phyloP scores from a whole-genome alignment of 2,329 filamentous ascomycete species.

The Lachnellula arida region DNA sequence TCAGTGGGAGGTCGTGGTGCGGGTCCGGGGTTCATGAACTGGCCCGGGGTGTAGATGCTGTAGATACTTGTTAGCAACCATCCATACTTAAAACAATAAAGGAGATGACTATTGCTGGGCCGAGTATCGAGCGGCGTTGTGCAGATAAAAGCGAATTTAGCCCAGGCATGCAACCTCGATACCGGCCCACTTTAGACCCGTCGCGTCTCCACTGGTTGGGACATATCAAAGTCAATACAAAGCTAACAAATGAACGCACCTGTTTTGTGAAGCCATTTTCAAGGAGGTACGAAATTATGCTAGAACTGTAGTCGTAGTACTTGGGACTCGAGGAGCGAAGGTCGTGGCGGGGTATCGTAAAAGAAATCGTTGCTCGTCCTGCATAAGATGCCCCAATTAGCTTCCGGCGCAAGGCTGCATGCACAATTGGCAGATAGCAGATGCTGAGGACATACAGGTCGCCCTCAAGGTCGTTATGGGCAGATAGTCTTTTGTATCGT shows the following conservation, averaged over 20 bases:
- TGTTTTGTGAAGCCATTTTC: conserved; percentile 32
- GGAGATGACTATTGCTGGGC: conserved; percentile 2
- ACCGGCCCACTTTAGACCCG: conserved; percentile 12
- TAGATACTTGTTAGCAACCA: conserved; percentile 6
- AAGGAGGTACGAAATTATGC: conserved; percentile 15
- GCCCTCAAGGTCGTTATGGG: not conserved
- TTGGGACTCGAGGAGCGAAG: conserved; percentile 10
- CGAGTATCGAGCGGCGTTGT: conserved; percentile 1
- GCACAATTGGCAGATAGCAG: not conserved
- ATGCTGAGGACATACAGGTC: not conserved
- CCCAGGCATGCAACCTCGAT: conserved; percentile 2
- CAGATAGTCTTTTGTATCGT: not conserved
- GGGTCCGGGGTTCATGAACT: conserved; percentile 96
- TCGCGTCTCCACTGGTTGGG: conserved; percentile 24
- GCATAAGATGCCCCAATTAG: not conserved
- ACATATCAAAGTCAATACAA: conserved; percentile 19
- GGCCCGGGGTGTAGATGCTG: conserved; percentile 55
- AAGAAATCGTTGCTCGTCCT: conserved; percentile 23
- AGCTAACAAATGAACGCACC: conserved; percentile 21
- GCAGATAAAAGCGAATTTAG: conserved; percentile 5
- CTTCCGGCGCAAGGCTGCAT: not conserved
- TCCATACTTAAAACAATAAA: not conserved
- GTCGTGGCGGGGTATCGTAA: conserved; percentile 28
- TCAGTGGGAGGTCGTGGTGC: conserved; percentile 86
- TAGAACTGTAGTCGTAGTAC: conserved; percentile 8